phyloP scores from a whole-genome alignment of 1,139 yeast species.

The Ogataea hybrid region DNA sequence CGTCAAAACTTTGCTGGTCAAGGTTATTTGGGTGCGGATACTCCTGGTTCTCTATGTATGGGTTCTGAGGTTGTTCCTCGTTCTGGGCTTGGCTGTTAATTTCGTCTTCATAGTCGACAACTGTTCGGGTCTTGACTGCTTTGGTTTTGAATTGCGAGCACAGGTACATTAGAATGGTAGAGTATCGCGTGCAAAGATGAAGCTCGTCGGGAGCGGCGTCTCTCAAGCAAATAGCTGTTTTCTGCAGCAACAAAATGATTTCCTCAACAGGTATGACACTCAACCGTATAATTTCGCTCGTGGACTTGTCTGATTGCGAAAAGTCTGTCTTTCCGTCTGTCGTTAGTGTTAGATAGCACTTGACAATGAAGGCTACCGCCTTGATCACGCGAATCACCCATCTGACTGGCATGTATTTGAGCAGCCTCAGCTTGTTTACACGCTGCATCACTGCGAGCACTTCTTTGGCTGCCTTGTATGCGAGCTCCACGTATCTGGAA shows the following conservation, averaged over 20 bases:
- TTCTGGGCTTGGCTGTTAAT: conserved; percentile 15
- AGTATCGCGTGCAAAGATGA: conserved; percentile 78
- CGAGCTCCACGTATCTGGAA: conserved; percentile 76
- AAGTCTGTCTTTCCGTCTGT: conserved; percentile 38
- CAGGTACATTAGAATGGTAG: conserved; percentile 74
- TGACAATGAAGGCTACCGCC: conserved; percentile 87
- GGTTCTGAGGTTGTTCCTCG: conserved; percentile 14
- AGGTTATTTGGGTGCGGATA: conserved; percentile 11
- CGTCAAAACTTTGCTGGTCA: conserved; percentile 32
- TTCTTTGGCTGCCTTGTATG: conserved; percentile 82
- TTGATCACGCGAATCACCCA: conserved; percentile 90
- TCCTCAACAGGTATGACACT: conserved; percentile 70
- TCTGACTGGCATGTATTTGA: conserved; percentile 82
- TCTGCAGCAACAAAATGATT: conserved; percentile 63
- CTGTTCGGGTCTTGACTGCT: conserved; percentile 20
- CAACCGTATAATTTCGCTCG: conserved; percentile 52
- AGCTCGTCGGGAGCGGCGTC: conserved; percentile 90
- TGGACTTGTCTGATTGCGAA: conserved; percentile 15
- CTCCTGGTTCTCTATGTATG: neutral
- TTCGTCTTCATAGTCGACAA: conserved; percentile 30
- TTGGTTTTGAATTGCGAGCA: conserved; percentile 67
- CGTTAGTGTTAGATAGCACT: conserved; percentile 71
- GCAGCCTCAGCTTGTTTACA: conserved; percentile 60
- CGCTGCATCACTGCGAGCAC: conserved; percentile 70
- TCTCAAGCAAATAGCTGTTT: conserved; percentile 70